Percentiles rank a stretch among this genome's conserved stretches.
Evolutionary conservation across 192 early-diverging fungal genomes (phyloP).

Genomic region (Coemansia sp.): DNA sequence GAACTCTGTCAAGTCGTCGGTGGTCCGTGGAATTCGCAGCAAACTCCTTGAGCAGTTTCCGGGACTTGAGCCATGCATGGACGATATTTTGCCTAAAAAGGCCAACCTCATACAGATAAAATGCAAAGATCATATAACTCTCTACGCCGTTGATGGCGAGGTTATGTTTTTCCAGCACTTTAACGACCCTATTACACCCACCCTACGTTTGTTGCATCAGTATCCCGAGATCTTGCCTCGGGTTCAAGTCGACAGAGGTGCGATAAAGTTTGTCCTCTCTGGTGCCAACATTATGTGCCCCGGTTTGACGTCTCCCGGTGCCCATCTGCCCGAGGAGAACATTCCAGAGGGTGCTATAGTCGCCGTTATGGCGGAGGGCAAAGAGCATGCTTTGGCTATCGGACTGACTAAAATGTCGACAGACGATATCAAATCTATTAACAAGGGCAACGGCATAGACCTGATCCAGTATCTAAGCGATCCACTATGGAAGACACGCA

Average conservation of each 20-base stretch:
- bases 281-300: slow-evolving; percentile 99
- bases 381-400: slow-evolving; percentile 91
- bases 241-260: slow-evolving; percentile 93
- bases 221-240: slow-evolving; percentile 91
- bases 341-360: slow-evolving; percentile 76
- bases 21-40: slow-evolving; percentile 80
- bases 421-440: slow-evolving; percentile 85
- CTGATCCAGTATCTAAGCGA: slow-evolving; percentile 90
- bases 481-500: slow-evolving; percentile 69
- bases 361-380: slow-evolving; percentile 93
- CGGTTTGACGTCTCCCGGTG: slow-evolving; percentile 93
- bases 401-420: slow-evolving; percentile 85
- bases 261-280: slow-evolving; percentile 96
- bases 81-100: slow-evolving; percentile 98
- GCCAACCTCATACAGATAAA: slow-evolving; percentile 83
- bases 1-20: slow-evolving; percentile 90
- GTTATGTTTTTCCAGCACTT: slow-evolving; percentile 96
- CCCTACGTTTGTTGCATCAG: slow-evolving; percentile 85
- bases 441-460: slow-evolving; percentile 92
- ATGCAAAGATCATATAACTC: slow-evolving; percentile 87
- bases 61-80: slow-evolving; percentile 79
- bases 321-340: slow-evolving; percentile 71
- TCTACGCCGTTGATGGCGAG: slow-evolving; percentile 82
- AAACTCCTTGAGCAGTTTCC: slow-evolving; percentile 91
- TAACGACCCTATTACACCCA: slow-evolving; percentile 89